Evolutionary conservation across 1,139 yeast genomes (phyloP), one percentile per base, ranked within the genome.

Genomic region (Tardiomyces blankii): DNA sequence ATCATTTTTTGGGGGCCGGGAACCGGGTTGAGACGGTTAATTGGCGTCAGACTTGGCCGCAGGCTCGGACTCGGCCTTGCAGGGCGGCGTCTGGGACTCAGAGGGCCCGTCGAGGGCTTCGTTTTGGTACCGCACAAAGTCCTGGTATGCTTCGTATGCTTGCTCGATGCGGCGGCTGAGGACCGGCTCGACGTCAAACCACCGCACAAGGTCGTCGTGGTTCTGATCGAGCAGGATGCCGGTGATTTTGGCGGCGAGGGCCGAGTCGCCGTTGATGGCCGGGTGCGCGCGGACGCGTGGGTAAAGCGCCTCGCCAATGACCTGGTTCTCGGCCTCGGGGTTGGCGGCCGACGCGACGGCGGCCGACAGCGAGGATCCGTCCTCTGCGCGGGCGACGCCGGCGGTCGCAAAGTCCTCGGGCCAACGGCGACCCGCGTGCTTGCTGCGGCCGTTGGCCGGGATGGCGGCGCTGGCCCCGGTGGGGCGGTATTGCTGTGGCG

Each of bases 141-240:
- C 88, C 72, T 82, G 86, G 66, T 84, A 88, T 60, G 95, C 96
- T 66, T 86, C 81, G 62, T 80, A 77, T 56, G 96, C 96, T 67
- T 87, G 95, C 63, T 82, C 85, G 65, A 88, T 84, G 66, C 86
- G 91, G 66, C 78, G 77, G 69, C 79, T 80, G 72, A 88, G 82
- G 60, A 82, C 74, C 53, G 80, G 87, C 25, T 62, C 65, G 64
- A 86, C 88, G 63, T 83, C 91, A 65, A 87, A 77, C 73, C 89
- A 78, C 53, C 83, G 80, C 64, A 86, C 73, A 60, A 88, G 82
- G 69, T 86, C 94, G 62, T 79, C 80, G 66, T 82, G 82, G 61
- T 87, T 89, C 72, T 87, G 80, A 64, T 86, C 94, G 66, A 88
- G 77, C 77, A 88, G 80, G 93, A 88, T 86, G 71, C 96, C 96